phyloP scores from a whole-genome alignment of 1,284 basidiomycete species.

The Austroboletus olivaceoglutinosus region DNA sequence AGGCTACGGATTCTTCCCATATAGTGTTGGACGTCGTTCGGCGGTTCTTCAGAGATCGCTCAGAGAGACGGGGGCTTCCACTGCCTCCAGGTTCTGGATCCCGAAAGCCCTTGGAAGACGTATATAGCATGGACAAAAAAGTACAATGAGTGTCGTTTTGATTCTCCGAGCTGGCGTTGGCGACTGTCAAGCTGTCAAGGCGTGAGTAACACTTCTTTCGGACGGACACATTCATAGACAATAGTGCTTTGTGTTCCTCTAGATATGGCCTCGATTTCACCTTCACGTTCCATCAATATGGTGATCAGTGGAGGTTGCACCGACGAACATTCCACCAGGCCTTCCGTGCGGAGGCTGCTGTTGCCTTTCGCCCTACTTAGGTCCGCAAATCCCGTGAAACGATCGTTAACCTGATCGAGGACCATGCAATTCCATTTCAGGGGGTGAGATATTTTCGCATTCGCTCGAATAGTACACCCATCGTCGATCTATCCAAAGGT shows the following conservation, averaged over 20 bases:
- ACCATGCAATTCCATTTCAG: neutral
- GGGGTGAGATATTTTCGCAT: neutral
- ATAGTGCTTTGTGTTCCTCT: no score
- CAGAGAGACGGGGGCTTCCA: no score
- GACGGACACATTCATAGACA: neutral
- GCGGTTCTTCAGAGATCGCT: no score
- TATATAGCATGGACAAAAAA: no score
- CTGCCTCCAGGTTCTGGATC: no score
- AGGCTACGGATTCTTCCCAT: no score
- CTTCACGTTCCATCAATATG: neutral
- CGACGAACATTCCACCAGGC: neutral
- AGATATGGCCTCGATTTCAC: conserved; percentile 2
- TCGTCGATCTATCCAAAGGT: neutral
- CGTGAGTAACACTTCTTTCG: conserved; percentile 1
- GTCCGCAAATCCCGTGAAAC: conserved; percentile 5
- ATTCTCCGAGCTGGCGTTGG: neutral
- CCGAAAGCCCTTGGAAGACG: no score
- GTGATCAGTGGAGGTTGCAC: neutral
- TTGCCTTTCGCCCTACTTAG: conserved; percentile 6
- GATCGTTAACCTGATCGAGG: conserved; percentile 5
- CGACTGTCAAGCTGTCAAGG: neutral
- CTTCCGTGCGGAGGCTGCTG: neutral
- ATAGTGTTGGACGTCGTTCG: no score
- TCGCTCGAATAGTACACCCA: no score
- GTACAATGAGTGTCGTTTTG: no score